phyloP scores from a whole-genome alignment of 768 basidiomycete genomes.

The Naganishia onofrii region DNA sequence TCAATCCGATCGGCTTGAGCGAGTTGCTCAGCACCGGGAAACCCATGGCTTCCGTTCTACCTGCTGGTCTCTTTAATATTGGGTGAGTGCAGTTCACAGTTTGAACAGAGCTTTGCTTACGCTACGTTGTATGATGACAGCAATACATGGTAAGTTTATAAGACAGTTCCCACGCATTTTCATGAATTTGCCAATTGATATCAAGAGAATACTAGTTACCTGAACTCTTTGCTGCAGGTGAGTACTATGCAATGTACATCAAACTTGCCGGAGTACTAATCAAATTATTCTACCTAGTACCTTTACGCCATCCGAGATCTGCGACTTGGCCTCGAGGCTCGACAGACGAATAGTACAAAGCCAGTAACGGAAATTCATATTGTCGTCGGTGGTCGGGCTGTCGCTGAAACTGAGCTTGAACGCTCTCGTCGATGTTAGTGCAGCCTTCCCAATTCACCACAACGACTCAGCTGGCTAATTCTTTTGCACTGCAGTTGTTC shows the following conservation, averaged over 20 bases:
- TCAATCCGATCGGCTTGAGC: constrained; percentile 1
- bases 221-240: constrained; percentile 48
- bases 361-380: constrained; percentile 26
- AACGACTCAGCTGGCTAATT: constrained; percentile 29
- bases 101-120: background rate
- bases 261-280: background rate
- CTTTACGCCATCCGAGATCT: constrained; percentile 47
- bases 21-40: constrained; percentile 17
- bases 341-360: constrained; percentile 33
- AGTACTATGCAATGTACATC: background rate
- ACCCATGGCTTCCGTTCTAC: constrained; percentile 1
- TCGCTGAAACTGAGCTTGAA: constrained; percentile 36
- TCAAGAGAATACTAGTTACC: constrained; percentile 37
- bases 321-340: constrained; percentile 43
- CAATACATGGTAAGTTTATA: constrained; percentile 46
- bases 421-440: constrained; percentile 46
- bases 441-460: constrained; percentile 34
- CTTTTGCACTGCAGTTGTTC: constrained; percentile 5
- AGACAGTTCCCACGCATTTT: background rate
- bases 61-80: constrained; percentile 32
- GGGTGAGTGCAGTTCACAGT: constrained; percentile 25
- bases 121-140: constrained; percentile 29
- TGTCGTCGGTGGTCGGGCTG: constrained; percentile 26
- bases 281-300: constrained; percentile 32
- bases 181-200: background rate